Evolutionary conservation across 2,329 filamentous ascomycete genomes (phyloP), one percentile per base, ranked within the genome.

Genomic region (Raffaelea albimanens): DNA sequence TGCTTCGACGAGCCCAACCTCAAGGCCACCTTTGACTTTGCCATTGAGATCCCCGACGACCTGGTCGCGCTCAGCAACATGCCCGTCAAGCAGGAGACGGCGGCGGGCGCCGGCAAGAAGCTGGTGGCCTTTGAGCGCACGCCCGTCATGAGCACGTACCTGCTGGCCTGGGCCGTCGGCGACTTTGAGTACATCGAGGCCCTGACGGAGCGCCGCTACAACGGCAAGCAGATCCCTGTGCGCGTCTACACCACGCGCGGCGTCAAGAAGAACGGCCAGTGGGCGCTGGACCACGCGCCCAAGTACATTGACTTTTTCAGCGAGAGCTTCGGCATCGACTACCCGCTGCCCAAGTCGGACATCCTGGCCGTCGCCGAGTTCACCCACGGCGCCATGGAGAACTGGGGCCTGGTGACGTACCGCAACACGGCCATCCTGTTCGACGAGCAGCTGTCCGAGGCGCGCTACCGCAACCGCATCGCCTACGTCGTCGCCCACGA

Each of bases 1-100:
- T 98, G 93, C 70, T 97, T 97, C 61, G 93, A 98, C 61, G 93
- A 98, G 70, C 93, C 93, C 39, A 95, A 95, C 60, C 76, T 97
- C 54, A 98, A 98, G 70, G 88, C 93, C 11, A 91, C 89, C 2
- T 97, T 96, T 61, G 90, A 96, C 64, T 86, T 98, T 50, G 78
- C 89, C 59, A 85, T 98, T 53, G 91, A 97, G 69, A 78, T 96
- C 42, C 91, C 93, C 16, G 82, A 85, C 42, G 87, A 91, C 56
- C 85, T 93, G 65, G 83, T 88, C 38, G 93, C 89, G 14, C 73
- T 97, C 41, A 94, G 87, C 70, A 97, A 97, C 69, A 97, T 96
- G 91, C 89, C 88, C 3, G 82, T 89, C 63, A 91, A 89, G 71
- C 73, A 76, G 45, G 78, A 75, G 50, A 78, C 73, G 56, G 67